Evolutionary conservation across 306 rosid species (phyloP).

Genomic region (Cucumis sativus): DNA sequence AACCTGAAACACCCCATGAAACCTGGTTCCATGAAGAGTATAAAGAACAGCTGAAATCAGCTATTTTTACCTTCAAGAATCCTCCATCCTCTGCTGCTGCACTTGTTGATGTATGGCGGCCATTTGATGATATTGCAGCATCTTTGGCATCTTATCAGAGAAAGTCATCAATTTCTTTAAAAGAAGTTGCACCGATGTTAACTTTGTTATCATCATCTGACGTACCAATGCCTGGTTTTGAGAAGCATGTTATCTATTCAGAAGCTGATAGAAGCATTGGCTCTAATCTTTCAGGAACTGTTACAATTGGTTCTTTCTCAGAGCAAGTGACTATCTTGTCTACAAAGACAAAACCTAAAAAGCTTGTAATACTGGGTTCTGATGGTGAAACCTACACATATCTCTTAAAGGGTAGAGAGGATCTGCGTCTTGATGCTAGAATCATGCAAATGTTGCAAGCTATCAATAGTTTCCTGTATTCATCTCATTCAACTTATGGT

Average conservation of each 20-base stretch:
- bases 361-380: slow-evolving; percentile 74
- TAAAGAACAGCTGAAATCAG: slow-evolving; percentile 56
- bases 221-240: slow-evolving; percentile 98
- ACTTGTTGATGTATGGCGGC: slow-evolving; percentile 79
- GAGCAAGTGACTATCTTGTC: slow-evolving; percentile 72
- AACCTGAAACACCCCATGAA: slow-evolving; percentile 96
- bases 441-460: slow-evolving; percentile 95
- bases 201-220: slow-evolving; percentile 72
- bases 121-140: slow-evolving; percentile 80
- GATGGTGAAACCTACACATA: slow-evolving; percentile 87
- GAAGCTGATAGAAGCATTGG: slow-evolving; percentile 37
- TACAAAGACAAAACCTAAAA: slow-evolving; percentile 95
- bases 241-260: slow-evolving; percentile 50
- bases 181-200: slow-evolving; percentile 79
- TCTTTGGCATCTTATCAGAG: slow-evolving; percentile 90
- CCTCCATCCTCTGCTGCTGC: slow-evolving; percentile 73
- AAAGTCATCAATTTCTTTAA: slow-evolving; percentile 69
- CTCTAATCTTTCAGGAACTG: slow-evolving; percentile 49
- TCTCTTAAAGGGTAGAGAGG: slow-evolving; percentile 94
- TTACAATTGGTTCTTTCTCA: slow-evolving; percentile 71
- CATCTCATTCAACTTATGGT: slow-evolving; percentile 63
- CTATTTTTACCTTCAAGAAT: slow-evolving; percentile 57
- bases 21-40: slow-evolving; percentile 89
- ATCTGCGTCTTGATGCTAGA: slow-evolving; percentile 93
- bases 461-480: slow-evolving; percentile 66